Evolutionary conservation across 257 asterid species (phyloP), one percentile per base, ranked within the genome.

Genomic region (Nicotiana obtusifolia): DNA sequence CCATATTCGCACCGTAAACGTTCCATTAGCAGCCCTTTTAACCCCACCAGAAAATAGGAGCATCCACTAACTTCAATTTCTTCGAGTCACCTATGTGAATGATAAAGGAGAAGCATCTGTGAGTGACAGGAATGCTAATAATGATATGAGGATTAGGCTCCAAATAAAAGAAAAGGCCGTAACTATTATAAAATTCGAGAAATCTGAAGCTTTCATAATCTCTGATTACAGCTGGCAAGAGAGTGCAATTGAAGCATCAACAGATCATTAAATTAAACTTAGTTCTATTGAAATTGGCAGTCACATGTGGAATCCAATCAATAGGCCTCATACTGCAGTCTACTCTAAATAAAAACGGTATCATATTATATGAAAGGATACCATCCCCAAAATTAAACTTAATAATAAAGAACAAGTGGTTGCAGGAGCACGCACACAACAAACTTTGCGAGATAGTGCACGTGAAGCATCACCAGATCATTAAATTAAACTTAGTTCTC

Each of bases 21-120:
- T 91, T 86, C 99, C 99, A 78, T 89, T 80, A 57, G 97, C 86
- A 80, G 99, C 98, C 81, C 95, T 88, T 89, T 90, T 94, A 83
- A 95, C 99, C 73, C 99, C 99, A 87, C 99, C 99, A 65, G 99
- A 95, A 84, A n/a, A 95, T 98, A 44, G 99, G 99, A 91, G 99
- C 96, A 90, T 95, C 99, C 82, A 94, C 93, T 90, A 95, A 90
- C 87, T 91, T 92, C 88, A 95, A 84, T 80, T 91, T 89, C 88
- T 87, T 95, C 57, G 88, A 86, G 84, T 94, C 97, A 86, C 83
- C 99, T 95, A 89, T 66, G 47, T 37, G 16, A 57, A 75, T 75
- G 44, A 49, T 75, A 75, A 75, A 75, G 44, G 5, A 49, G 41
- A 75, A 44, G 41, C 61, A 73, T 73, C 17, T 75, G 62, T 49